Base-by-base conservation (phyloP, 129 eudicot species). In the Oenanthe sinensis region DNA sequence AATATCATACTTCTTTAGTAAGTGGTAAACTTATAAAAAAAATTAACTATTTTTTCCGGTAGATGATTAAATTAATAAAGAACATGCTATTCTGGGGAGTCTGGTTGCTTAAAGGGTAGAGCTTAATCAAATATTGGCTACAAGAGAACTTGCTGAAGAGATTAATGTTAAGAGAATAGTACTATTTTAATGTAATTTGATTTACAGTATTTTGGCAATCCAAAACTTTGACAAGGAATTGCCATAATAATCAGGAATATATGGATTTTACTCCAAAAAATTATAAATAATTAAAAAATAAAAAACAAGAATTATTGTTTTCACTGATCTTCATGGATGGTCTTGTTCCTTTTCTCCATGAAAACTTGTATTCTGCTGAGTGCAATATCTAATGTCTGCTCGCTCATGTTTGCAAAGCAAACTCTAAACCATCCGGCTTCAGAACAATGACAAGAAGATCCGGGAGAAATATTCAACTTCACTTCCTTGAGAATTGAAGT, bases 381-480 rank as follows among this genome's bases (percentile, higher is more conserved):
- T 43, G 98, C 96, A 79, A 91, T 80, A 55, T 89, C 84, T n/a
- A 93, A 88, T 71, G 98, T 94, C 63, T 86, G 80, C 82, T 94
- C 96, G 78, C 93, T 91, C 98, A 94, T 94, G 71, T 94, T 89
- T 13, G 97, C 98, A 28, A 94, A 91, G 78, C 98, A 93, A 67
- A 93, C 98, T 36, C 98, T 83, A 62, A 93, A 93, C 98, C 97
- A 93, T 44, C 97, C 98, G 0, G 97, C 91, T 54, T 91, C 98
- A 0, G 93, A 87, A 67, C 97, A 94, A 79, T 91, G 98, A 71
- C 98, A 94, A 15, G 98, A 91, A 15, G 90, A 88, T 6, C 98
- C 98, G 0, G 97, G 98, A 75, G 98, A 94, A 12, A 94, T 88
- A 70, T 94, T 94, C 69, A 94, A 30, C 79, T 82, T 94, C 68